phyloP scores from a whole-genome alignment of 768 basidiomycete genomes.

The Epithele typhae region DNA sequence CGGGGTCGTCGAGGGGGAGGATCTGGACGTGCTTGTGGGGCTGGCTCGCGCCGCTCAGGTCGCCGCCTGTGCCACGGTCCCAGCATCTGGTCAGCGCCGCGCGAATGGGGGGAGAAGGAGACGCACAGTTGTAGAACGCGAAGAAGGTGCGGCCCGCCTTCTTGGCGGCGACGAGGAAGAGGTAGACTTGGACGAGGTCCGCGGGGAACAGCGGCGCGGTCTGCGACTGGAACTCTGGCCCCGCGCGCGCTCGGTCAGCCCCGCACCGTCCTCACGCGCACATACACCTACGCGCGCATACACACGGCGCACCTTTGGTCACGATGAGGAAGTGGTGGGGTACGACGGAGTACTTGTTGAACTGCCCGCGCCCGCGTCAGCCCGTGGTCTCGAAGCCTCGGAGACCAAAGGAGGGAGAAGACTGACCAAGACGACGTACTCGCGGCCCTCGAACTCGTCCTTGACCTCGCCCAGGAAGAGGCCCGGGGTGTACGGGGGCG shows the following conservation, averaged over 20 bases:
- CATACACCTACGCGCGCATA: not conserved
- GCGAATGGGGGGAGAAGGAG: conserved; percentile 5
- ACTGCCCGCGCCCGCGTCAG: conserved; percentile 45
- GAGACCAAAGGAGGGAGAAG: too few relatives aligned
- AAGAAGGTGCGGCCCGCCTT: conserved; percentile 57
- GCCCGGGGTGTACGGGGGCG: conserved; percentile 78
- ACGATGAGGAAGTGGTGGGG: conserved; percentile 85
- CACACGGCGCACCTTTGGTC: conserved; percentile 61
- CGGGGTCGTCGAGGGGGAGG: conserved; percentile 50
- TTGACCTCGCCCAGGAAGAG: conserved; percentile 73
- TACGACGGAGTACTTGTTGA: conserved; percentile 85
- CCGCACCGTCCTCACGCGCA: not conserved
- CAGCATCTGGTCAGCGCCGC: not conserved
- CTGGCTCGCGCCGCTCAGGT: conserved; percentile 83
- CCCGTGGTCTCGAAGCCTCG: too few relatives aligned
- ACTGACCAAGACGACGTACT: conserved; percentile 70
- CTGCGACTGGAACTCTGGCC: conserved; percentile 77
- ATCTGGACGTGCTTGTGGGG: conserved; percentile 91
- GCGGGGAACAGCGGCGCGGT: conserved; percentile 72
- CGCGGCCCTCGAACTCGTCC: conserved; percentile 50
- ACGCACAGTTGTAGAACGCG: conserved; percentile 90
- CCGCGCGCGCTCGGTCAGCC: too few relatives aligned
- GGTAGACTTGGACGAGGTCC: conserved; percentile 75
- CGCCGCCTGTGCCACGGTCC: conserved; percentile 48
- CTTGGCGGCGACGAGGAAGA: conserved; percentile 65